phyloP scores from a whole-genome alignment of 257 asterid species.

The Handroanthus guayacan region DNA sequence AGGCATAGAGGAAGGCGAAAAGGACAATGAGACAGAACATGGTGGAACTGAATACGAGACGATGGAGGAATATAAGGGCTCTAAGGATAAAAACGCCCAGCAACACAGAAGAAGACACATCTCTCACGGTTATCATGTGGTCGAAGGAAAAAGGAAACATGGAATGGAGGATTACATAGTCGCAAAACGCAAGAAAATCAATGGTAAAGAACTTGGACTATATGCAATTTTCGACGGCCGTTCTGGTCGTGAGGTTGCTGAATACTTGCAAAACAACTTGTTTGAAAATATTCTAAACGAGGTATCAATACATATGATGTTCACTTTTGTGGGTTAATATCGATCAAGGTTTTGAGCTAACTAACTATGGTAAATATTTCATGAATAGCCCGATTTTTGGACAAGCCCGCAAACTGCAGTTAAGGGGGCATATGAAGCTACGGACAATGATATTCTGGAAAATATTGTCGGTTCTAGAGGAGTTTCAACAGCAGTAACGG shows the following conservation, averaged over 20 bases:
- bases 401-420: slow-evolving; percentile 40
- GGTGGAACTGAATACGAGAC: not conserved
- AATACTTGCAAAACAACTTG: slow-evolving; percentile 52
- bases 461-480: slow-evolving; percentile 51
- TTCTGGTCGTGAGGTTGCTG: slow-evolving; percentile 50
- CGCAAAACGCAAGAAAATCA: slow-evolving; percentile 36
- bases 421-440: slow-evolving; percentile 45
- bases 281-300: slow-evolving; percentile 51
- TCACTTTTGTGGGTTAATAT: not conserved
- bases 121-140: slow-evolving; percentile 49
- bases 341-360: not conserved
- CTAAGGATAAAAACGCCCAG: not conserved
- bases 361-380: not conserved
- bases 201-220: slow-evolving; percentile 48
- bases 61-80: not conserved
- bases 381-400: slow-evolving; percentile 53
- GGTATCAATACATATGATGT: slow-evolving; percentile 33
- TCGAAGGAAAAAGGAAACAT: slow-evolving; percentile 59
- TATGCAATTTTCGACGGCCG: slow-evolving; percentile 68
- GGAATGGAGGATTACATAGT: slow-evolving; percentile 64
- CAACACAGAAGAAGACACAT: slow-evolving; percentile 7
- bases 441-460: slow-evolving; percentile 46
- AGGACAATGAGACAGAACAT: not conserved
- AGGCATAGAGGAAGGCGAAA: not conserved
- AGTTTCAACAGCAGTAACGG: slow-evolving; percentile 61